phyloP scores from a whole-genome alignment of 192 early-diverging fungal genomes.

The Gaertneriomyces semiglobifer region DNA sequence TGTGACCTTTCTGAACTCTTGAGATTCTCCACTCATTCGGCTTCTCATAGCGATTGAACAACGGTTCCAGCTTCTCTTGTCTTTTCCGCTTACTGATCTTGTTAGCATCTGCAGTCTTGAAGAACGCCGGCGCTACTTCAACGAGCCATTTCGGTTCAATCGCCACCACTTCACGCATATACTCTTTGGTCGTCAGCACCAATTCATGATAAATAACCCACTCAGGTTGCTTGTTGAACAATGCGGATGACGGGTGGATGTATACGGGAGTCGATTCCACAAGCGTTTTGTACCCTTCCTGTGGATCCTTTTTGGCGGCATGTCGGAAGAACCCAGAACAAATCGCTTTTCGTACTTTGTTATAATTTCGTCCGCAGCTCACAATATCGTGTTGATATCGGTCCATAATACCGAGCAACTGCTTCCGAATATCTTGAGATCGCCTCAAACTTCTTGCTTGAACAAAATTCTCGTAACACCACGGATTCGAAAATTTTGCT shows the following conservation, averaged over 20 bases:
- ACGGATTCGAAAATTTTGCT: conserved; percentile 87
- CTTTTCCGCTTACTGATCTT: conserved; percentile 91
- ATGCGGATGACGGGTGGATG: conserved; percentile 92
- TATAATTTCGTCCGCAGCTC: conserved; percentile 87
- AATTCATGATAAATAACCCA: conserved; percentile 95
- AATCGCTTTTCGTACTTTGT: conserved; percentile 85
- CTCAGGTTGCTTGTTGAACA: conserved; percentile 94
- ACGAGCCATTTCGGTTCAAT: conserved; percentile 90
- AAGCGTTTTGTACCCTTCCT: conserved; percentile 98
- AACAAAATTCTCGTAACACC: conserved; percentile 97
- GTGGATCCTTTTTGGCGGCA: conserved; percentile 97
- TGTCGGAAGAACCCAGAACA: conserved; percentile 94
- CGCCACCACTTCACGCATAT: conserved; percentile 84
- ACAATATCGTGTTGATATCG: conserved; percentile 89
- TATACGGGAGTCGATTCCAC: conserved; percentile 96
- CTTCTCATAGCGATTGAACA: conserved; percentile 81
- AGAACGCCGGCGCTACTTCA: conserved; percentile 98
- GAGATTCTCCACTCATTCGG: conserved; percentile 94
- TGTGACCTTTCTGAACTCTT: conserved; percentile 31
- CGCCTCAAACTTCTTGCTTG: conserved; percentile 88
- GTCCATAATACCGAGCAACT: conserved; percentile 91
- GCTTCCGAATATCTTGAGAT: conserved; percentile 94
- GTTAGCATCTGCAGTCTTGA: conserved; percentile 90
- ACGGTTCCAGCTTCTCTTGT: conserved; percentile 89
- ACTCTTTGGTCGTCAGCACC: conserved; percentile 87